A percentile compares a stretch with the other conserved stretches of the same genome.
phyloP scores from a whole-genome alignment of 2,329 filamentous ascomycete species.

The Ilyonectria sp. region DNA sequence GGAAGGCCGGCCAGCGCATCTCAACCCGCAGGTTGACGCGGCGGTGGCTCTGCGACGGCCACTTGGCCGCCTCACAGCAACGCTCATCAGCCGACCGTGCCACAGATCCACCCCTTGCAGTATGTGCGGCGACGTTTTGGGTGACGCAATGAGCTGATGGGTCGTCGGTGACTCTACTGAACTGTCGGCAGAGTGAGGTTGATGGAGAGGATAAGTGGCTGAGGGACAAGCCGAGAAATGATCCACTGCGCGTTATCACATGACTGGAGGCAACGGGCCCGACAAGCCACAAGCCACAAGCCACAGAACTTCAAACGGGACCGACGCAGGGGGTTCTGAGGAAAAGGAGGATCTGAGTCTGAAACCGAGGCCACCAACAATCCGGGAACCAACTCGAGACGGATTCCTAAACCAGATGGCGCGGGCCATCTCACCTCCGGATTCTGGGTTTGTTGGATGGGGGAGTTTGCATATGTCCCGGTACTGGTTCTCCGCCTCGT shows the following conservation, averaged over 20 bases:
- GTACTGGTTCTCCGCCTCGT: neutral
- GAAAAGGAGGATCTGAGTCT: slow-evolving; percentile 15
- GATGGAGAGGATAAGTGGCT: neutral
- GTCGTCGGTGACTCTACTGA: neutral
- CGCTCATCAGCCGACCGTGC: slow-evolving; percentile 15
- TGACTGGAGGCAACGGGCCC: slow-evolving; percentile 4
- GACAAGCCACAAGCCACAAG: neutral
- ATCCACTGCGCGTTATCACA: slow-evolving; percentile 9
- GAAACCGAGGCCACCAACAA: slow-evolving; percentile 3
- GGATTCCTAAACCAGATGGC: slow-evolving; percentile 17
- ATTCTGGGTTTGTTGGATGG: neutral
- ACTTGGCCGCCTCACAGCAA: slow-evolving; percentile 7
- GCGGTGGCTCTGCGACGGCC: slow-evolving; percentile 16
- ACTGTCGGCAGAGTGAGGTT: neutral
- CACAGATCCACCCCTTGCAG: neutral
- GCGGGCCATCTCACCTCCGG: slow-evolving; percentile 18
- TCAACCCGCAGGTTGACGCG: slow-evolving; percentile 27
- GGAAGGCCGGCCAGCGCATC: slow-evolving; percentile 15
- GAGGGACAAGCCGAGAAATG: neutral
- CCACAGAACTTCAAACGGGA: slow-evolving; percentile 1
- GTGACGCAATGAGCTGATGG: slow-evolving; percentile 9
- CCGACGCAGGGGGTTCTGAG: slow-evolving; percentile 4
- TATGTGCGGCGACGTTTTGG: slow-evolving; percentile 7
- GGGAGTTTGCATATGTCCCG: neutral
- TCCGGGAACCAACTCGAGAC: neutral